These are phyloP conservation scores for Exophiala dermatitidis DNA, from an alignment of 2,329 filamentous ascomycete species.

Conservation along the genomic window DNA sequence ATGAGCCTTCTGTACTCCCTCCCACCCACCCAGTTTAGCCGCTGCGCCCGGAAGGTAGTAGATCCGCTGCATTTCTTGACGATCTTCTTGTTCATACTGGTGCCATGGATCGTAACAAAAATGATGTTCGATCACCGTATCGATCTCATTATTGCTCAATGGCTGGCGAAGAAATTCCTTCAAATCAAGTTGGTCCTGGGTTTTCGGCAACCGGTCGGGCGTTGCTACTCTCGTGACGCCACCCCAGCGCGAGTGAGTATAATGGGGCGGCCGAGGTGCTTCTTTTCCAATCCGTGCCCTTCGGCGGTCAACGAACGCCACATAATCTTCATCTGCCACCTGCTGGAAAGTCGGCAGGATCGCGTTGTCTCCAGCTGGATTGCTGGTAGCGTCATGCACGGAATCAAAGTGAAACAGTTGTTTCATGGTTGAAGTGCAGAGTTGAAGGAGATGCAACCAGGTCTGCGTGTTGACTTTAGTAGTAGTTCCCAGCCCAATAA, in stretches of 20 bases:
- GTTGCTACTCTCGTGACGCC: constrained; percentile 2
- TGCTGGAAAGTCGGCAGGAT: constrained; percentile 7
- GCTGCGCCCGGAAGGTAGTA: neutral
- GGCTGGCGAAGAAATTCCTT: constrained; percentile 5
- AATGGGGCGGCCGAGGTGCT: constrained; percentile 4
- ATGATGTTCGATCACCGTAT: neutral
- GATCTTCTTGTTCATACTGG: neutral
- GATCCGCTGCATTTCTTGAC: constrained; percentile 4
- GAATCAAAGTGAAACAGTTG: neutral
- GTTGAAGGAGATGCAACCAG: too few relatives aligned
- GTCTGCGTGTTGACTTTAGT: too few relatives aligned
- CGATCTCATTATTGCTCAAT: constrained; percentile 4
- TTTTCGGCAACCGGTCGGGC: neutral
- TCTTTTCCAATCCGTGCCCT: constrained; percentile 2
- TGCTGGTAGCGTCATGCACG: neutral
- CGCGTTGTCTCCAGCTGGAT: constrained; percentile 7
- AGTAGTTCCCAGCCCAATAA: too few relatives aligned
- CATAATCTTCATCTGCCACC: constrained; percentile 2
- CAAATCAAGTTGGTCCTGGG: constrained; percentile 1
- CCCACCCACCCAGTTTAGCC: constrained; percentile 2
- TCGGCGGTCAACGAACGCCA: constrained; percentile 5
- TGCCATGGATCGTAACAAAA: neutral
- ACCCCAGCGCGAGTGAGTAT: neutral
- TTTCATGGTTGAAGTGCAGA: neutral
- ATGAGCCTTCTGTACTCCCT: constrained; percentile 1